These are phyloP conservation scores for Calonectria hongkongensis DNA, from an alignment of 2,329 filamentous ascomycete genomes.

Conservation along the genomic window DNA sequence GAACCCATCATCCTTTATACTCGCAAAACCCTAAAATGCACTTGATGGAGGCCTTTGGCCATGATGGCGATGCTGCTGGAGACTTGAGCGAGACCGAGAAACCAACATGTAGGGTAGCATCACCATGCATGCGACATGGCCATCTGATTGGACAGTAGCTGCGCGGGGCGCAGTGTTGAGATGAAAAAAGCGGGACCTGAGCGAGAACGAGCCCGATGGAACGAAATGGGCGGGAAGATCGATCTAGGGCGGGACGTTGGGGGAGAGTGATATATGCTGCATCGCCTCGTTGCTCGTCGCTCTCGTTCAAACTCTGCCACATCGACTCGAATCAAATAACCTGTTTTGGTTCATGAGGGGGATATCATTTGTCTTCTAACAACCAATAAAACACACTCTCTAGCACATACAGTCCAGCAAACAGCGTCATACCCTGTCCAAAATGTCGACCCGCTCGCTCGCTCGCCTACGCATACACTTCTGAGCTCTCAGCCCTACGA, in stretches of 20 bases:
- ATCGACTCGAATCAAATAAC: neutral
- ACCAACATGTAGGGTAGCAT: slow-evolving; percentile 15
- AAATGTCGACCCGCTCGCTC: neutral
- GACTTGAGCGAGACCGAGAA: slow-evolving; percentile 26
- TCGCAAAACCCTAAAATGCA: neutral
- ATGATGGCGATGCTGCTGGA: neutral
- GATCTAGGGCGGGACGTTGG: neutral
- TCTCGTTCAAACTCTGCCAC: slow-evolving; percentile 13
- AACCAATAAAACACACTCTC: too few species aligned
- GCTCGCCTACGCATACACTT: neutral
- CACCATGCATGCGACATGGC: too few species aligned
- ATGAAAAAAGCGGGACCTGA: slow-evolving; percentile 16
- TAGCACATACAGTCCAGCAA: too few species aligned
- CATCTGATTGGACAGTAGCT: slow-evolving; percentile 18
- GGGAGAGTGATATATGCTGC: slow-evolving; percentile 23
- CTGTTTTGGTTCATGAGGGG: neutral
- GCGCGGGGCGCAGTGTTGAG: neutral
- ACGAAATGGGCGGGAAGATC: slow-evolving; percentile 12
- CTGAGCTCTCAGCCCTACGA: slow-evolving; percentile 19
- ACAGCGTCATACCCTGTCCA: too few species aligned
- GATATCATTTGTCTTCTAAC: slow-evolving; percentile 5
- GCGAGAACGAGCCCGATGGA: slow-evolving; percentile 31
- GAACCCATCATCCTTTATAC: slow-evolving; percentile 17
- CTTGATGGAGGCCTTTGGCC: slow-evolving; percentile 16
- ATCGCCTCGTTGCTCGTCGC: slow-evolving; percentile 7